A percentile compares a stretch with the other conserved stretches of the same genome.
Evolutionary conservation across 495 filamentous ascomycete species (phyloP).

Genomic region (Hyaloscypha finlandica): DNA sequence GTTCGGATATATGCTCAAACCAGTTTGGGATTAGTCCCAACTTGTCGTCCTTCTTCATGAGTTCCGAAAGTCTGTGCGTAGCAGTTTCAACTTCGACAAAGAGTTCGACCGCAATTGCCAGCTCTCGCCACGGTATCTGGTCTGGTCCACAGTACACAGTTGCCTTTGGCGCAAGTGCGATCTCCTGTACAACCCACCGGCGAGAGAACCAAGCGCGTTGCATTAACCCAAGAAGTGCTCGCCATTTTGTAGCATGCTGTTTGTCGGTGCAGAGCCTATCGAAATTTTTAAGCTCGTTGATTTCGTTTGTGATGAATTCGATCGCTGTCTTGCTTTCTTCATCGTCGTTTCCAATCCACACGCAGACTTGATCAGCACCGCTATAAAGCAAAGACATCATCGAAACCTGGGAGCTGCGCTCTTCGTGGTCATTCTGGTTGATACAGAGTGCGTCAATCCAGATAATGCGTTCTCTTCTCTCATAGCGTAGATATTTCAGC

Average conservation of each 20-base stretch:
- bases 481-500: not conserved
- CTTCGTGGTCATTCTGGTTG: not conserved
- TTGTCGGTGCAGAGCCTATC: not conserved
- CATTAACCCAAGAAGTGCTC: not conserved
- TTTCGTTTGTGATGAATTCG: not conserved
- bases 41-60: too few relatives aligned
- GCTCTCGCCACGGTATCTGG: too few relatives aligned
- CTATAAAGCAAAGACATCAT: not conserved
- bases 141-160: not conserved
- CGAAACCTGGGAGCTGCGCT: not conserved
- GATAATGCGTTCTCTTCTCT: not conserved
- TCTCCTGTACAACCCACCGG: not conserved
- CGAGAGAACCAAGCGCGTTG: not conserved
- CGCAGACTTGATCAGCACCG: not conserved
- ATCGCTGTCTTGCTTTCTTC: not conserved
- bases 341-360: not conserved
- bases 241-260: not conserved
- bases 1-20: too few relatives aligned
- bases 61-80: too few relatives aligned
- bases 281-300: not conserved
- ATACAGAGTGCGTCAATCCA: slow-evolving; percentile 18
- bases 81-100: too few relatives aligned
- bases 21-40: too few relatives aligned
- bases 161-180: not conserved
- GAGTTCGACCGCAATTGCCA: too few relatives aligned